A percentile compares a stretch with the other conserved stretches of the same genome.
These are phyloP conservation scores for Cryphonectria carpinicola DNA, from an alignment of 2,329 filamentous ascomycete genomes.

Conservation along the genomic window DNA sequence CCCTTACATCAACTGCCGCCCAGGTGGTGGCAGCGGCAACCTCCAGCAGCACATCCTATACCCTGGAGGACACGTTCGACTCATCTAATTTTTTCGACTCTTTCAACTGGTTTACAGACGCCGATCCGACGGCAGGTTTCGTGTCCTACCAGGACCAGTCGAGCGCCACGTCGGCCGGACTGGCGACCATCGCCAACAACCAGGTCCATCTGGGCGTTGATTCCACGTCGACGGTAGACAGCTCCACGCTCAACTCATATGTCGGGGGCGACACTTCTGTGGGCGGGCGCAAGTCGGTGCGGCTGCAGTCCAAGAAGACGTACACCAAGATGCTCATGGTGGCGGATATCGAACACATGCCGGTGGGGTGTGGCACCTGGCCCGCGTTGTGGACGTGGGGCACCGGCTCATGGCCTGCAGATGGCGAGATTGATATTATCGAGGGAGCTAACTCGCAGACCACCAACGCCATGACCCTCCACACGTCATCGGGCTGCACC, in stretches of 20 bases:
- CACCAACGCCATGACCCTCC: constrained; percentile 67
- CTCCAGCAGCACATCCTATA: constrained; percentile 43
- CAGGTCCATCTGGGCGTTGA: constrained; percentile 73
- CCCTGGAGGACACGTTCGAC: constrained; percentile 52
- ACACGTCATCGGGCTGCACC: constrained; percentile 65
- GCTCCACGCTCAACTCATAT: background rate
- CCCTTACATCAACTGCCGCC: background rate
- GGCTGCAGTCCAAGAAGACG: constrained; percentile 57
- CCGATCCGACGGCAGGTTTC: constrained; percentile 75
- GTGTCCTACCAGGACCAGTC: constrained; percentile 67
- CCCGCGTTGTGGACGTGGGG: constrained; percentile 72
- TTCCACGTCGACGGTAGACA: constrained; percentile 35
- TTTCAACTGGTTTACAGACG: constrained; percentile 58
- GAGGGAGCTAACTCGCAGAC: constrained; percentile 72
- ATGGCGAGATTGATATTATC: constrained; percentile 79
- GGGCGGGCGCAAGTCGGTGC: constrained; percentile 11
- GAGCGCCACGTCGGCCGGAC: constrained; percentile 58
- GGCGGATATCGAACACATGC: constrained; percentile 76
- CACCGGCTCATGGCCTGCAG: constrained; percentile 68
- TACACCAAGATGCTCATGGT: constrained; percentile 74
- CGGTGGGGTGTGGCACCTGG: constrained; percentile 76
- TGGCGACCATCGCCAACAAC: constrained; percentile 59
- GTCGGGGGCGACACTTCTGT: background rate
- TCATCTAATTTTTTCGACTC: constrained; percentile 57
- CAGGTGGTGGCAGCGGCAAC: background rate